Base-by-base conservation (phyloP, 2,329 filamentous ascomycete genomes). In the Xenoacremonium recifei region DNA sequence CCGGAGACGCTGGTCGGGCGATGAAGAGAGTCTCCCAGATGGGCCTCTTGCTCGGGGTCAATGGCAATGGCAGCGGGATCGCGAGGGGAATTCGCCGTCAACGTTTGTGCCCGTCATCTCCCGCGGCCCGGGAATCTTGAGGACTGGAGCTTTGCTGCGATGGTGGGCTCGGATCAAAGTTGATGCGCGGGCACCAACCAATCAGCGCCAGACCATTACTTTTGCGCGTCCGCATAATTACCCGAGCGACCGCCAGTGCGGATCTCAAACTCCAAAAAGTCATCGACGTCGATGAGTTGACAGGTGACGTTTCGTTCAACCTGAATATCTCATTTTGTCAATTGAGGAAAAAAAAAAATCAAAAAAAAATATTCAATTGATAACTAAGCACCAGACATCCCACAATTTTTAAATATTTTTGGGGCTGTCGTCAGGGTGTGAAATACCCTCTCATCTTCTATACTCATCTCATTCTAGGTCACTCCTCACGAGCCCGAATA, bases 401-500 rank as follows among this genome's bases (percentile, higher is more conserved):
- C n/a, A n/a, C n/a, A n/a, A n/a, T n/a, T n/a, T n/a, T n/a, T n/a
- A n/a, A n/a, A n/a, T n/a, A n/a, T n/a, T n/a, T n/a, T n/a, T n/a
- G n/a, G n/a, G n/a, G n/a, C n/a, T n/a, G n/a, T n/a, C n/a, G n/a
- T n/a, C n/a, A n/a, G n/a, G n/a, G n/a, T n/a, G n/a, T n/a, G n/a
- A n/a, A n/a, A n/a, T n/a, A n/a, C n/a, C n/a, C n/a, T n/a, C n/a
- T n/a, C n/a, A n/a, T n/a, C n/a, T n/a, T n/a, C 7, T 27, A 27
- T 27, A 3, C 11, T 11, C 39, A 16, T 31, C 15, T 33, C 17
- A 12, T 25, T 53, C 33, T 21, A 57, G 21, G n/a, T 73, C 68
- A 6, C 58, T 54, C 42, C 67, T 65, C 35, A 70, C 40, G 21
- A 77, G 47, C 1, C 69, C 64, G 44, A 61, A 71, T 6, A 69